Evolutionary conservation across 1,139 yeast species (phyloP).

Genomic region (Ashbya aceris): DNA sequence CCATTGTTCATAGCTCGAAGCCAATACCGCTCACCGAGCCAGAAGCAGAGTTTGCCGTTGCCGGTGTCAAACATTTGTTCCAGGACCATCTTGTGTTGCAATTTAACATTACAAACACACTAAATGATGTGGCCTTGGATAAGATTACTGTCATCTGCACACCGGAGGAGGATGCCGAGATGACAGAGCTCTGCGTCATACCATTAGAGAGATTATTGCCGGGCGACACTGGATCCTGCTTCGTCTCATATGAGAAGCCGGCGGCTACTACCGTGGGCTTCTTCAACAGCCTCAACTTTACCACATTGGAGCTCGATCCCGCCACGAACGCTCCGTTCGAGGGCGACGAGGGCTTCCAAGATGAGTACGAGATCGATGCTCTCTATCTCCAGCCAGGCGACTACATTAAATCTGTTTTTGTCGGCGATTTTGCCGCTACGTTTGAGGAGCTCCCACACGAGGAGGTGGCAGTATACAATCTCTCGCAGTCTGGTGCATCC

Average conservation of each 20-base stretch:
- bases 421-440: constrained; percentile 63
- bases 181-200: constrained; percentile 63
- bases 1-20: constrained; percentile 61
- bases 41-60: constrained; percentile 89
- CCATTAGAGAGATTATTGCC: constrained; percentile 70
- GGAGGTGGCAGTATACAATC: constrained; percentile 49
- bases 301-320: constrained; percentile 73
- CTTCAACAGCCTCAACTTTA: constrained; percentile 62
- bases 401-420: constrained; percentile 67
- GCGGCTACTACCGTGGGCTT: constrained; percentile 43
- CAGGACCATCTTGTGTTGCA: constrained; percentile 72
- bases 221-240: constrained; percentile 61
- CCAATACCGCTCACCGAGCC: constrained; percentile 73
- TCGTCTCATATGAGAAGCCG: constrained; percentile 66
- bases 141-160: constrained; percentile 57
- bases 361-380: constrained; percentile 86
- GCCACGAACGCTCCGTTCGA: constrained; percentile 59
- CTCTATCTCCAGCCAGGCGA: constrained; percentile 73
- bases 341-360: constrained; percentile 82
- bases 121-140: constrained; percentile 67
- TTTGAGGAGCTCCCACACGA: constrained; percentile 69
- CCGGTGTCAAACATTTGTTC: constrained; percentile 75
- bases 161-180: constrained; percentile 48
- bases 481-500: constrained; percentile 35
- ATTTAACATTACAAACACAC: constrained; percentile 76